Base-by-base conservation (phyloP, 208 protist genomes). In the Trypanosoma boissoni region DNA sequence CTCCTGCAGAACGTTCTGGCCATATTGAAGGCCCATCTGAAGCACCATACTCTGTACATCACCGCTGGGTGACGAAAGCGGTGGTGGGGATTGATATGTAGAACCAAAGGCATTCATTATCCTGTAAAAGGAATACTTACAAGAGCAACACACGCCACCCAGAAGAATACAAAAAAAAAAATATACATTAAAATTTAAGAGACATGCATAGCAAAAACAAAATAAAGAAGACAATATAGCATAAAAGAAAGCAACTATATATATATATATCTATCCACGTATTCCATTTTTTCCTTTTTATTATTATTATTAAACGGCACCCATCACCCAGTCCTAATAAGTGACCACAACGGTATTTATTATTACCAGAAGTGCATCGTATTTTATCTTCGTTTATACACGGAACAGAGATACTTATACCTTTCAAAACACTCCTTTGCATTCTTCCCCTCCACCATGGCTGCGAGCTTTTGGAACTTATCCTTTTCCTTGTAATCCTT, bases 361-460 rank as follows among this genome's bases (percentile, higher is more conserved):
- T n/a, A n/a, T n/a, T n/a, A n/a, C n/a, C n/a, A 31, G 8, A 6
- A 12, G 6, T 54, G 5, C 23, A 4, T 54, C n/a, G 39, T 27
- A 23, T 39, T 10, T 77, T 71, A 83, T 64, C 86, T 85, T 43
- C 83, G 81, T 52, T 91, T 91, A 59, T 95, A 97, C n/a, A 97
- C 68, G 3, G 78, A 67, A 60, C 92, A 97, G 29, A 99, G 73
- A 57, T 93, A 95, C 76, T 98, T 98, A 80, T 90, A 99, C 37
- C 97, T 87, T 27, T 91, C 90, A 51, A 98, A 92, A 70, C 97
- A 98, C 63, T 99, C 92, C 72, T 97, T 97, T 23, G 93, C 93
- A 32, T 86, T 95, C 81, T 98, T 99, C 9, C 85, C 91, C 1
- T 94, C 78, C 42, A 99, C 92, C 48, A 75, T 74, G 36, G 76